phyloP scores from a whole-genome alignment of 352 stramenopile species.

The Pythium sukuiense region DNA sequence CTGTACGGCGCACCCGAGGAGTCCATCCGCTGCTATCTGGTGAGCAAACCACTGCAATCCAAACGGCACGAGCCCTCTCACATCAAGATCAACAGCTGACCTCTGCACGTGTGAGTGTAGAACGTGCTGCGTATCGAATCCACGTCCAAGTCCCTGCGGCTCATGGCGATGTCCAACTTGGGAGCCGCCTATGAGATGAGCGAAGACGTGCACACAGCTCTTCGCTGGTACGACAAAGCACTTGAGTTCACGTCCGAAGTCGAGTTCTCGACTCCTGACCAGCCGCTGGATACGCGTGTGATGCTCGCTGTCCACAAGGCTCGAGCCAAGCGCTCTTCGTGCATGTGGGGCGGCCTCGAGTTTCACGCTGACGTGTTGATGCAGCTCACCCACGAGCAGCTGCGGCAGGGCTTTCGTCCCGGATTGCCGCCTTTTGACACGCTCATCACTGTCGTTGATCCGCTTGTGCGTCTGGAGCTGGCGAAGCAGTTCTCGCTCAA shows the following conservation, averaged over 20 bases:
- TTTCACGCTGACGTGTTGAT: conserved; percentile 32
- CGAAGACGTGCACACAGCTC: conserved; percentile 34
- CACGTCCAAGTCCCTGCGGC: conserved; percentile 3
- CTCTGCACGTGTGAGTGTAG: background rate
- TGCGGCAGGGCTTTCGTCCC: conserved; percentile 21
- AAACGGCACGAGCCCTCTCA: too few relatives aligned
- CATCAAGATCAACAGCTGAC: too few relatives aligned
- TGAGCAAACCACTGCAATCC: background rate
- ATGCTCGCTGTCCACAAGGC: conserved; percentile 26
- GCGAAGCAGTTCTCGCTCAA: conserved; percentile 32
- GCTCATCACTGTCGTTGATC: conserved; percentile 45
- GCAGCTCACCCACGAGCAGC: conserved; percentile 36
- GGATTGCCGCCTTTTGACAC: conserved; percentile 73
- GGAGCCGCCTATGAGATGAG: conserved; percentile 43
- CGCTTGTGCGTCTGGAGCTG: conserved; percentile 38
- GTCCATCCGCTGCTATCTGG: conserved; percentile 55
- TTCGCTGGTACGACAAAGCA: conserved; percentile 33
- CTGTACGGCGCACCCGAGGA: conserved; percentile 48
- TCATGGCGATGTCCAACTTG: conserved; percentile 49
- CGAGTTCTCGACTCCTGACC: conserved; percentile 13
- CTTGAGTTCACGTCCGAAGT: conserved; percentile 21
- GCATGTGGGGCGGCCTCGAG: conserved; percentile 48
- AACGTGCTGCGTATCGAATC: conserved; percentile 32
- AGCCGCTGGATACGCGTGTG: conserved; percentile 4
- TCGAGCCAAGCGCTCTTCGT: conserved; percentile 50